Evolutionary conservation across 192 early-diverging fungal genomes (phyloP).

Genomic region (Coemansia sp.): DNA sequence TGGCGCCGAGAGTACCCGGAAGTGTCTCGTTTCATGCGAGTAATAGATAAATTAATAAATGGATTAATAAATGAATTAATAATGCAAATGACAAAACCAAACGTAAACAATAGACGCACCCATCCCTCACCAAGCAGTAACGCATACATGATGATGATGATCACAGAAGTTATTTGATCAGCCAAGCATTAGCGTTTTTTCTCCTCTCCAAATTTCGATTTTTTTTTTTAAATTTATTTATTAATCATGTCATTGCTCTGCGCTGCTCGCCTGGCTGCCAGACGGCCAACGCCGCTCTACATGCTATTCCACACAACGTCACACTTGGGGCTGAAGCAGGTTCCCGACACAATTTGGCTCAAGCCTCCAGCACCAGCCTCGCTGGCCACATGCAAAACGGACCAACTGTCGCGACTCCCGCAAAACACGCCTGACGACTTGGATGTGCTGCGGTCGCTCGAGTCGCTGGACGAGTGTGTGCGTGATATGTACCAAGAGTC

Average conservation of each 20-base stretch:
- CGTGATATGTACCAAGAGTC: slow-evolving; percentile 14
- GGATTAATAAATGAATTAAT: no score
- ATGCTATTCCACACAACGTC: neutral
- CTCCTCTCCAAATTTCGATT: neutral
- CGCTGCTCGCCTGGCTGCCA: neutral
- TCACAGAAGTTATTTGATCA: neutral
- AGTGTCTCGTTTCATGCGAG: no score
- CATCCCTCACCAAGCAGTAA: no score
- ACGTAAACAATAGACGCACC: no score
- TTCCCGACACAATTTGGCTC: slow-evolving; percentile 21
- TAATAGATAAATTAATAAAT: no score
- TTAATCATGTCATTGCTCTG: neutral
- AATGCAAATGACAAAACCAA: no score
- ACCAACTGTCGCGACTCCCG: neutral
- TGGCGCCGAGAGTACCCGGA: neutral
- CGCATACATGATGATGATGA: no score
- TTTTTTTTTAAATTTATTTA: neutral
- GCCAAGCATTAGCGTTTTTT: neutral
- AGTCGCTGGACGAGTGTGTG: slow-evolving; percentile 18
- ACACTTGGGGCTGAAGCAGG: slow-evolving; percentile 11
- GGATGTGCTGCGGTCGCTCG: slow-evolving; percentile 7
- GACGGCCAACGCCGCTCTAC: neutral
- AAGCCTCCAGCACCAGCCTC: slow-evolving; percentile 4
- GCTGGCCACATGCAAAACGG: neutral
- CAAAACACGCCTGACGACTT: slow-evolving; percentile 1